A percentile compares a stretch with the other conserved stretches of the same genome.
Evolutionary conservation across 139 green algal genomes (phyloP).

Genomic region (Chlamydomonas sphaeroides): DNA sequence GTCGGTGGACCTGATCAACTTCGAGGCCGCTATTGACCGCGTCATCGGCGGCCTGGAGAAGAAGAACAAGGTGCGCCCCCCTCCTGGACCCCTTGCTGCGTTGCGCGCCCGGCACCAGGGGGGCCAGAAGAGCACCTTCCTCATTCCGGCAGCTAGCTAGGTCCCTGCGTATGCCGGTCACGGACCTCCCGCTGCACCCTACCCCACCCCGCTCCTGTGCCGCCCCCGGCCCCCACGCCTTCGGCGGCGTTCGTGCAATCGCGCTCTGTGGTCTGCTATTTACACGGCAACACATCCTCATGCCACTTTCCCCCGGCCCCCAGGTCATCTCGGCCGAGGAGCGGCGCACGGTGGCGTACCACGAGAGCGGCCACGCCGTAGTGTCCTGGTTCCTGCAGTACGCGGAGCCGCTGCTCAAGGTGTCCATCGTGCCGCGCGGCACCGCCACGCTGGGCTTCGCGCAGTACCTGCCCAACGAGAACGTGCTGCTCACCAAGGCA

Average conservation of each 20-base stretch:
- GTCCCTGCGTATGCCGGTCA: no score
- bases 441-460: slow-evolving; percentile 96
- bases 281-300: background rate
- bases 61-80: slow-evolving; percentile 96
- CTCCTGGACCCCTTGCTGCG: no score
- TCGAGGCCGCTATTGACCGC: slow-evolving; percentile 95
- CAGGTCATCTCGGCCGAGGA: slow-evolving; percentile 83
- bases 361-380: slow-evolving; percentile 95
- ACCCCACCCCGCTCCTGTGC: no score
- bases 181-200: no score
- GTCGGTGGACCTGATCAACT: slow-evolving; percentile 84
- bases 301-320: background rate
- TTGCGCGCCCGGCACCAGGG: no score
- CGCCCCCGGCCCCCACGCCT: no score
- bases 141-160: no score
- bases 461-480: slow-evolving; percentile 99
- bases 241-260: no score
- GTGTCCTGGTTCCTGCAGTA: slow-evolving; percentile 98
- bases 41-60: slow-evolving; percentile 99
- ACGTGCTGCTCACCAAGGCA: slow-evolving; percentile 92
- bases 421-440: slow-evolving; percentile 97
- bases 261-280: no score
- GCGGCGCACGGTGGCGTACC: slow-evolving; percentile 96
- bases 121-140: no score
- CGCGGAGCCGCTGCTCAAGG: slow-evolving; percentile 96